These are phyloP conservation scores for Linderina pennispora DNA, from an alignment of 192 early-diverging fungal genomes.

Conservation along the genomic window DNA sequence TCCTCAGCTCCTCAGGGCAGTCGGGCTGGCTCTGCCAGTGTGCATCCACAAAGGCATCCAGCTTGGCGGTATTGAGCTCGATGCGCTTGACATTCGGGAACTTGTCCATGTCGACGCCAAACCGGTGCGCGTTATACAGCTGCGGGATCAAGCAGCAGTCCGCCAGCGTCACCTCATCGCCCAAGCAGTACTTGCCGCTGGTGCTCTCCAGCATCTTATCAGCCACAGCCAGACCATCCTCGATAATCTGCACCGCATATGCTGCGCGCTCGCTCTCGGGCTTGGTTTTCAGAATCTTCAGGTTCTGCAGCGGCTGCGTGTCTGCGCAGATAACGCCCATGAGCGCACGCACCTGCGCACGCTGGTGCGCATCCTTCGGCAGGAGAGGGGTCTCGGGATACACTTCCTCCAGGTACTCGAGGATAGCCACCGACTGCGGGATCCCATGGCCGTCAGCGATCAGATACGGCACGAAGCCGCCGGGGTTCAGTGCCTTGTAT, in stretches of 20 bases:
- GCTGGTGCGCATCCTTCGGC: slow-evolving; percentile 59
- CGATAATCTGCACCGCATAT: slow-evolving; percentile 50
- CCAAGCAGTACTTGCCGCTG: slow-evolving; percentile 70
- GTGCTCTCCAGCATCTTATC: slow-evolving; percentile 59
- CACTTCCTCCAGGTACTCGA: slow-evolving; percentile 87
- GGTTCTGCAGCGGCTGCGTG: slow-evolving; percentile 85
- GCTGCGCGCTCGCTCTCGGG: slow-evolving; percentile 40
- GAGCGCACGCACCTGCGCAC: slow-evolving; percentile 67
- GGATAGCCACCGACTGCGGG: slow-evolving; percentile 68
- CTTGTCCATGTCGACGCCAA: slow-evolving; percentile 60
- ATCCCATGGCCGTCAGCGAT: slow-evolving; percentile 51
- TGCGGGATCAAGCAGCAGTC: slow-evolving; percentile 78
- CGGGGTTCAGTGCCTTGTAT: slow-evolving; percentile 64
- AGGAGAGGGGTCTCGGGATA: slow-evolving; percentile 61
- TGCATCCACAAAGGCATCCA: slow-evolving; percentile 61
- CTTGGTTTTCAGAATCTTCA: slow-evolving; percentile 61
- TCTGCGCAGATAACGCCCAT: slow-evolving; percentile 68
- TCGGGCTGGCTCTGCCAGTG: slow-evolving; percentile 61
- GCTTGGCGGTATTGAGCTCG: slow-evolving; percentile 43
- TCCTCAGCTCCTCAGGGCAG: slow-evolving; percentile 50
- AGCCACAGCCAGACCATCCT: slow-evolving; percentile 56
- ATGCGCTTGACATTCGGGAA: slow-evolving; percentile 68
- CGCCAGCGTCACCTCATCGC: slow-evolving; percentile 77
- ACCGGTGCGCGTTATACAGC: slow-evolving; percentile 71
- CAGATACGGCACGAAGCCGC: slow-evolving; percentile 61